Evolutionary conservation across 2,329 filamentous ascomycete species (phyloP).

Genomic region (Aspergillus ochraceus): DNA sequence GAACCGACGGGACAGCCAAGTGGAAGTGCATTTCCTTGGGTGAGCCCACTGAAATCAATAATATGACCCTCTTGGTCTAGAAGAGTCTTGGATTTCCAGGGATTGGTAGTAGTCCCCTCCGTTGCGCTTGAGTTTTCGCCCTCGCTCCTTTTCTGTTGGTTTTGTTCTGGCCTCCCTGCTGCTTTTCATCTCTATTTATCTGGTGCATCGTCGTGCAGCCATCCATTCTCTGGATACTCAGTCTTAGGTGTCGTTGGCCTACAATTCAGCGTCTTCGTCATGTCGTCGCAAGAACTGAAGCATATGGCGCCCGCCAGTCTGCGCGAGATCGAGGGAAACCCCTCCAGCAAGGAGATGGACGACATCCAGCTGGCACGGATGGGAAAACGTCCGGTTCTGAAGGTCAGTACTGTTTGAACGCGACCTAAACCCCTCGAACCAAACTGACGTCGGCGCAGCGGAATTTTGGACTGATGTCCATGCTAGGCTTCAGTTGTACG

Average conservation of each 20-base stretch:
- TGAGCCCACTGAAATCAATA: background rate
- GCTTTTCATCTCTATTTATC: background rate
- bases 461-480: conserved; percentile 43
- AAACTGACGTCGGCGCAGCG: conserved; percentile 25
- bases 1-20: background rate
- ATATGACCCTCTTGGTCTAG: background rate
- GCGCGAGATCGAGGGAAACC: conserved; percentile 14
- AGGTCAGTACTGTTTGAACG: conserved; percentile 23
- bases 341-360: conserved; percentile 31
- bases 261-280: background rate
- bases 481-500: conserved; percentile 42
- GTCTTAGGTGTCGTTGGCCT: background rate
- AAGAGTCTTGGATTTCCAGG: background rate
- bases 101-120: background rate
- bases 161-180: background rate
- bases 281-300: conserved; percentile 12
- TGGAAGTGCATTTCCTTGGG: background rate
- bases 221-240: background rate
- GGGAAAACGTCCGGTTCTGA: conserved; percentile 53
- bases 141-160: background rate
- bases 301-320: conserved; percentile 9
- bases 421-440: background rate
- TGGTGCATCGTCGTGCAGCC: background rate
- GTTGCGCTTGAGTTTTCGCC: background rate
- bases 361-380: conserved; percentile 50